Base-by-base conservation (phyloP, 805 yeast genomes). In the Ogataea trehaloabstinens region DNA sequence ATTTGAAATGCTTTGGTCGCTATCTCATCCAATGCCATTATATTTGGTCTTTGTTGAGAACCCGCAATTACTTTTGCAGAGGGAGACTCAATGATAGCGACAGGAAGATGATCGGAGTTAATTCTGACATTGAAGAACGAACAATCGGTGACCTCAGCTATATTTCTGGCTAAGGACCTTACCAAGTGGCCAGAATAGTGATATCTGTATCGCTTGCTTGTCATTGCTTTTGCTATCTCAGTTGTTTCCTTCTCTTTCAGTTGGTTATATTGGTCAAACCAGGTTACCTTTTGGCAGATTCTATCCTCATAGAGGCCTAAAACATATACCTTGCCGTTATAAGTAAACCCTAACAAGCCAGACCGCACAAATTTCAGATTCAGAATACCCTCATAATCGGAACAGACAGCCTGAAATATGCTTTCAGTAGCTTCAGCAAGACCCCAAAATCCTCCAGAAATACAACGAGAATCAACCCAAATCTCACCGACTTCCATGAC, bases 401-500 rank as follows among this genome's bases (percentile, higher is more conserved):
- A 68, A 53, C 95, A 85, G 45, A 78, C 76, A 0, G 95, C 95
- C 52, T 84, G 93, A 62, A 88, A 88, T 2, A 87, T 82, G 44
- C 71, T 73, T 42, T 77, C 80, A 0, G 95, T 84, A 31, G 85
- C 87, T 35, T 66, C 78, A 19, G 64, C 80, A 15, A 76, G 60
- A 1, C 80, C 90, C 82, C 89, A 88, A 55, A 85, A 86, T 0
- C 95, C 96, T 12, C 95, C 96, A 2, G 95, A 82, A 5, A 93
- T 64, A 44, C 95, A 85, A 2, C 91, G 91, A 30, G 95, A 83
- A 53, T 90, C 96, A n/a, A 93, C 85, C 98, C 98, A 93, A 24
- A 93, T 82, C 60, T 93, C 99, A 19, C 99, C 99, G 12, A 93
- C 86, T 46, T 84, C 87, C 53, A 85, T 76, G 34, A 74, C 82